Conservation (phyloP, 1,284 basidiomycete genomes). For the Meripilus lineatus region DNA sequence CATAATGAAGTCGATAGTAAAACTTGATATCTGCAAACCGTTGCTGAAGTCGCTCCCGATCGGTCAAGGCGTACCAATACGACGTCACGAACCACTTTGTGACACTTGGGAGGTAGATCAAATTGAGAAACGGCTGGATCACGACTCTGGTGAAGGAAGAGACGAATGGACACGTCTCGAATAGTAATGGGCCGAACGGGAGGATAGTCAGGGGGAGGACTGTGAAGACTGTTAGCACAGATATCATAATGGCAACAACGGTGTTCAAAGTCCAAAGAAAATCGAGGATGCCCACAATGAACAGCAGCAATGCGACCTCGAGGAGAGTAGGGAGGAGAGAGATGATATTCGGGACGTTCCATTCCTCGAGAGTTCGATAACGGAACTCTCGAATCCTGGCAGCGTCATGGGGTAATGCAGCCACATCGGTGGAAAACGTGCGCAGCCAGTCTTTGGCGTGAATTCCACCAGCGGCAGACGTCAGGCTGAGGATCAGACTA, state of each 20-base stretch:
- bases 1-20: too few species aligned
- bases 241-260: constrained; percentile 3
- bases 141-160: background rate
- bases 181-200: background rate
- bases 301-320: constrained; percentile 25
- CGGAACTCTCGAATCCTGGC: constrained; percentile 18
- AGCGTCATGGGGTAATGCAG: background rate
- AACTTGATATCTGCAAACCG: too few species aligned
- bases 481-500: constrained; percentile 13
- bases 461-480: constrained; percentile 12
- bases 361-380: constrained; percentile 22
- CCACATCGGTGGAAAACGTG: constrained; percentile 5
- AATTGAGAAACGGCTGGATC: too few species aligned
- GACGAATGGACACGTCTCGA: background rate
- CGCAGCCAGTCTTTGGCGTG: constrained; percentile 17
- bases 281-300: constrained; percentile 21
- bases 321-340: constrained; percentile 24
- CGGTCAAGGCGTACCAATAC: too few species aligned
- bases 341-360: constrained; percentile 24
- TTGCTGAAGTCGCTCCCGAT: too few species aligned
- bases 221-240: background rate
- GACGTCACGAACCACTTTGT: too few species aligned
- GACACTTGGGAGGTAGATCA: too few species aligned
- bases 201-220: background rate
- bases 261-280: constrained; percentile 9